Percentiles rank a stretch among this genome's conserved stretches.
Conservation (phyloP, 768 basidiomycete species). For the Suillus lakei region DNA sequence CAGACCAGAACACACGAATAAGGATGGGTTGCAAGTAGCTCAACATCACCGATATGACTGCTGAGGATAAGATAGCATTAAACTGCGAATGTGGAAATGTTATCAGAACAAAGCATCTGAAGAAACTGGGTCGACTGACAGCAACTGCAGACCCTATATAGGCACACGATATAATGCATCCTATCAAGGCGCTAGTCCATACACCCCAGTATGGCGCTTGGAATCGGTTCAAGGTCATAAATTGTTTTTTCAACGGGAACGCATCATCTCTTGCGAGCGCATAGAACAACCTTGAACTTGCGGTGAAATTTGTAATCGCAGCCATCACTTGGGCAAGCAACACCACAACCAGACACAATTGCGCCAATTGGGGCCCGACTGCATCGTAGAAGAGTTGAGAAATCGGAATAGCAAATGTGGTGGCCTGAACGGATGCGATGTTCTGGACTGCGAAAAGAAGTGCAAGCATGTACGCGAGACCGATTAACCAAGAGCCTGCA, state of each 20-base stretch:
- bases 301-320: conserved; percentile 60
- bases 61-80: conserved; percentile 60
- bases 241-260: conserved; percentile 49
- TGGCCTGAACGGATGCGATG: conserved; percentile 52
- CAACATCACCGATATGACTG: conserved; percentile 61
- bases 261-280: conserved; percentile 60
- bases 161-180: conserved; percentile 59
- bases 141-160: conserved; percentile 63
- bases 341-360: conserved; percentile 57
- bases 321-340: conserved; percentile 58
- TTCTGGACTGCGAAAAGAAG: conserved; percentile 62
- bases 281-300: conserved; percentile 60
- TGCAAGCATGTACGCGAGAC: conserved; percentile 60
- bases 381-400: conserved; percentile 63
- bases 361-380: conserved; percentile 48
- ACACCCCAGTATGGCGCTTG: conserved; percentile 61
- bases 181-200: conserved; percentile 56
- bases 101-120: background rate
- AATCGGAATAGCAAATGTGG: conserved; percentile 58
- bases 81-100: conserved; percentile 37
- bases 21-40: conserved; percentile 62
- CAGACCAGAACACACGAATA: conserved; percentile 62
- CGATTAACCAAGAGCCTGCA: conserved; percentile 60
- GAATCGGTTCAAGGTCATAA: conserved; percentile 54
- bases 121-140: conserved; percentile 36